phyloP scores from a whole-genome alignment of 2,329 filamentous ascomycete genomes.

The Nectriaceae sp. region DNA sequence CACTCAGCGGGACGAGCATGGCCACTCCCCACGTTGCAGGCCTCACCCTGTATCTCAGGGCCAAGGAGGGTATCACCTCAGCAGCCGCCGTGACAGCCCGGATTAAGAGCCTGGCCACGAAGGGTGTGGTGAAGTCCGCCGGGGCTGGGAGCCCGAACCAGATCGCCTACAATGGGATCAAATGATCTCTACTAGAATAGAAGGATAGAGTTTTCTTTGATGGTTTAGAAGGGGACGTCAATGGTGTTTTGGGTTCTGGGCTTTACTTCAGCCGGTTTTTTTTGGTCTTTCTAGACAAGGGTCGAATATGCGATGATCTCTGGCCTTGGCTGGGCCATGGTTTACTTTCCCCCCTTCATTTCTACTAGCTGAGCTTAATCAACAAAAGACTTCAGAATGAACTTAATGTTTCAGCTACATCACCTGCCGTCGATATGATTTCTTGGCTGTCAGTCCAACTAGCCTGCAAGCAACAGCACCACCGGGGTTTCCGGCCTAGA shows the following conservation, averaged over 20 bases:
- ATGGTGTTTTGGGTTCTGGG: background rate
- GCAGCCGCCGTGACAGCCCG: slow-evolving; percentile 44
- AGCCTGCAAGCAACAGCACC: too few relatives aligned
- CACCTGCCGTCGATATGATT: too few relatives aligned
- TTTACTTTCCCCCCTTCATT: too few relatives aligned
- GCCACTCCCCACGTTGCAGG: slow-evolving; percentile 62
- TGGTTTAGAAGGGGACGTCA: background rate
- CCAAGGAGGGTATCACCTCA: slow-evolving; percentile 34
- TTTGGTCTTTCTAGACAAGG: background rate
- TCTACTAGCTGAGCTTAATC: too few relatives aligned
- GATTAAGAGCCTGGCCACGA: slow-evolving; percentile 44
- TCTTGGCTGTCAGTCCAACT: too few relatives aligned
- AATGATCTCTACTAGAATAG: background rate
- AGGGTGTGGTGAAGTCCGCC: slow-evolving; percentile 37
- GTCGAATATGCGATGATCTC: background rate
- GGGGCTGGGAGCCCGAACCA: slow-evolving; percentile 43
- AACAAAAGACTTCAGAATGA: too few relatives aligned
- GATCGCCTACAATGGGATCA: slow-evolving; percentile 49
- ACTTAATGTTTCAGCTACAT: too few relatives aligned
- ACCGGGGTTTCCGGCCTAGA: too few relatives aligned
- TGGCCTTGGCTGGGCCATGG: too few relatives aligned
- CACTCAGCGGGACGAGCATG: slow-evolving; percentile 63
- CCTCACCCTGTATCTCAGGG: slow-evolving; percentile 55
- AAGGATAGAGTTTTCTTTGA: background rate
- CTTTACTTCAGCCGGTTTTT: background rate